A percentile compares a stretch with the other conserved stretches of the same genome.
Conservation (phyloP, 1,139 yeast species). For the Candida albicans region DNA sequence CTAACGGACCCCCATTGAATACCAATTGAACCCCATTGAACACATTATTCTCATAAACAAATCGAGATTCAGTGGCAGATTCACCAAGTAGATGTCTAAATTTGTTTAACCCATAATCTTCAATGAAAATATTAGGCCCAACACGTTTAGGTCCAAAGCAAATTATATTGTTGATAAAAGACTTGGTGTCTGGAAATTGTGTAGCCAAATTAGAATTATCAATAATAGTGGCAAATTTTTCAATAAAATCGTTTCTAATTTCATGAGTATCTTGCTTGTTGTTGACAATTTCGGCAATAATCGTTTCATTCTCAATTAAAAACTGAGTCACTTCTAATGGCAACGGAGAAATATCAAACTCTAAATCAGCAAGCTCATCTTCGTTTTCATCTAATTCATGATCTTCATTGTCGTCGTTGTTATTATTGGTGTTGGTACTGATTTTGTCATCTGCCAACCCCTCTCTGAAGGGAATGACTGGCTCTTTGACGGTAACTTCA, state of each 20-base stretch:
- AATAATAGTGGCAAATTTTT: conserved; percentile 32
- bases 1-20: conserved; percentile 80
- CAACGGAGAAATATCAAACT: conserved; percentile 57
- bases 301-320: conserved; percentile 47
- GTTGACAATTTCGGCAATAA: conserved; percentile 24
- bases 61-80: conserved; percentile 20
- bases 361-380: conserved; percentile 44
- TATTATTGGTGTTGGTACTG: conserved; percentile 17
- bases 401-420: conserved; percentile 18
- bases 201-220: conserved; percentile 21
- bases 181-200: conserved; percentile 21
- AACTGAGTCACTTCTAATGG: conserved; percentile 52
- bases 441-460: conserved; percentile 52
- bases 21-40: conserved; percentile 86
- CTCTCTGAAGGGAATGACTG: conserved; percentile 93
- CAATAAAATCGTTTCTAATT: conserved; percentile 4
- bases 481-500: conserved; percentile 83
- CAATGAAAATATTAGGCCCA: conserved; percentile 77
- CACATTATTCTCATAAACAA: conserved; percentile 64
- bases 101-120: conserved; percentile 35
- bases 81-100: conserved; percentile 31
- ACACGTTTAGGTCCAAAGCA: conserved; percentile 76
- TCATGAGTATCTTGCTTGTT: conserved; percentile 18
- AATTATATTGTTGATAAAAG: conserved; percentile 48
- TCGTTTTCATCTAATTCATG: conserved; percentile 28